Evolutionary conservation across 1,284 basidiomycete species (phyloP).

Genomic region (Termitomyces sp.): DNA sequence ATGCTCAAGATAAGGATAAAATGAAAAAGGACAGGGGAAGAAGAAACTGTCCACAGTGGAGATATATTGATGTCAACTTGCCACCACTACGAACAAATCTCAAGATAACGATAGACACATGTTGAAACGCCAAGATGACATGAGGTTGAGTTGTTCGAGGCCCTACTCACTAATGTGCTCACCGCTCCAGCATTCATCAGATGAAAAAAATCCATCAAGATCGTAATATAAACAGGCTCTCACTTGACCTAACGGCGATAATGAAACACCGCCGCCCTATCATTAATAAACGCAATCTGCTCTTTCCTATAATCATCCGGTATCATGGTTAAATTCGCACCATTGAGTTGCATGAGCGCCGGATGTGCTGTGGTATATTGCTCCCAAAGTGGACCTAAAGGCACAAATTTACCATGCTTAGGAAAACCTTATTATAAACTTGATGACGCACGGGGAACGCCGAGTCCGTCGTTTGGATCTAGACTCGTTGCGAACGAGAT

Average conservation of each 20-base stretch:
- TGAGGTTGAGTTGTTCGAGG: constrained; percentile 71
- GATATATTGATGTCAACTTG: neutral
- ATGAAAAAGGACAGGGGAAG: neutral
- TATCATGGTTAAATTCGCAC: constrained; percentile 25
- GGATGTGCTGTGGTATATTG: constrained; percentile 22
- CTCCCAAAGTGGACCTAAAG: constrained; percentile 31
- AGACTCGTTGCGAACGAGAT: constrained; percentile 44
- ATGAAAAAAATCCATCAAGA: too few species aligned
- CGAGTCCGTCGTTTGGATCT: constrained; percentile 44
- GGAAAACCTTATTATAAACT: too few species aligned
- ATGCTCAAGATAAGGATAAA: neutral
- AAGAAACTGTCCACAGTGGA: neutral
- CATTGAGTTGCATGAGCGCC: constrained; percentile 27
- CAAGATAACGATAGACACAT: constrained; percentile 58
- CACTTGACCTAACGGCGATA: constrained; percentile 14
- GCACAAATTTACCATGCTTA: neutral
- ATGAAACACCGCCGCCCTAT: constrained; percentile 19
- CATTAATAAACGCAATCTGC: constrained; percentile 23
- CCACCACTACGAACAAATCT: constrained; percentile 23
- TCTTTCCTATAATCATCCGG: constrained; percentile 25
- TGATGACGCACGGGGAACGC: constrained; percentile 28
- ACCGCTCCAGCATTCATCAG: too few species aligned
- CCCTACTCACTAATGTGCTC: too few species aligned
- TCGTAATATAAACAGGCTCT: neutral
- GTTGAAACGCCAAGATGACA: constrained; percentile 58